Conservation (phyloP, 768 basidiomycete genomes). For the Pleurotus tuber-regium region DNA sequence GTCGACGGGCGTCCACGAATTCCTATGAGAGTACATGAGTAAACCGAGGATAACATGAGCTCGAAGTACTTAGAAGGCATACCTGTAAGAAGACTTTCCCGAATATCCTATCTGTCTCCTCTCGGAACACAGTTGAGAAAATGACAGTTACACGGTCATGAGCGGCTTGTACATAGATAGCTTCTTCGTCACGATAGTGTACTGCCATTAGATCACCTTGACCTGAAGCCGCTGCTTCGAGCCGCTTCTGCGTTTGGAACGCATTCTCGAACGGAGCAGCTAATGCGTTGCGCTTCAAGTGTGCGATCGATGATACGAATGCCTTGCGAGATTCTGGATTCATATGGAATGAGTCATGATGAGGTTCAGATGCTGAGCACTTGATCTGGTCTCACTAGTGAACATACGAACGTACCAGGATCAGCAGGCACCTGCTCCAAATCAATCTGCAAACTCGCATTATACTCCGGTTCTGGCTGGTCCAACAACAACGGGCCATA, state of each 20-base stretch:
- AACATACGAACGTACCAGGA: slow-evolving; percentile 53
- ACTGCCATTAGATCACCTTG: slow-evolving; percentile 88
- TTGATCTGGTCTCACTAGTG: no score
- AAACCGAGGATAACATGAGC: no score
- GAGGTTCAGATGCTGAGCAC: neutral
- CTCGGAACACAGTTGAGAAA: slow-evolving; percentile 94
- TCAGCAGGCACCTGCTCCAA: slow-evolving; percentile 81
- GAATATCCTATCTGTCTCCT: slow-evolving; percentile 96
- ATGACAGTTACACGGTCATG: slow-evolving; percentile 96
- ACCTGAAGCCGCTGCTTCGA: slow-evolving; percentile 67
- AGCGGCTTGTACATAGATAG: slow-evolving; percentile 91
- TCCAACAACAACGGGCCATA: slow-evolving; percentile 71
- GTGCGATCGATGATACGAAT: slow-evolving; percentile 77
- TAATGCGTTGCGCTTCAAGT: slow-evolving; percentile 90
- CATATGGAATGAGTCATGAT: slow-evolving; percentile 14
- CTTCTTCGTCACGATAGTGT: slow-evolving; percentile 96
- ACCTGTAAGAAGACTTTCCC: slow-evolving; percentile 99
- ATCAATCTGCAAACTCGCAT: slow-evolving; percentile 85
- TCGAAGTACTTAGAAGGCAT: slow-evolving; percentile 16
- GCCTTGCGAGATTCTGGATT: slow-evolving; percentile 71
- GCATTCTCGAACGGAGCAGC: slow-evolving; percentile 93
- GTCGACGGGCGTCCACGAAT: slow-evolving; percentile 97
- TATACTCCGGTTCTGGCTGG: slow-evolving; percentile 83
- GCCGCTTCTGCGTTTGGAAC: slow-evolving; percentile 76
- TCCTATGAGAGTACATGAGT: slow-evolving; percentile 62